A percentile compares a stretch with the other conserved stretches of the same genome.
These are phyloP conservation scores for Plectosphaerella sp. DNA, from an alignment of 2,329 filamentous ascomycete species.

Conservation along the genomic window DNA sequence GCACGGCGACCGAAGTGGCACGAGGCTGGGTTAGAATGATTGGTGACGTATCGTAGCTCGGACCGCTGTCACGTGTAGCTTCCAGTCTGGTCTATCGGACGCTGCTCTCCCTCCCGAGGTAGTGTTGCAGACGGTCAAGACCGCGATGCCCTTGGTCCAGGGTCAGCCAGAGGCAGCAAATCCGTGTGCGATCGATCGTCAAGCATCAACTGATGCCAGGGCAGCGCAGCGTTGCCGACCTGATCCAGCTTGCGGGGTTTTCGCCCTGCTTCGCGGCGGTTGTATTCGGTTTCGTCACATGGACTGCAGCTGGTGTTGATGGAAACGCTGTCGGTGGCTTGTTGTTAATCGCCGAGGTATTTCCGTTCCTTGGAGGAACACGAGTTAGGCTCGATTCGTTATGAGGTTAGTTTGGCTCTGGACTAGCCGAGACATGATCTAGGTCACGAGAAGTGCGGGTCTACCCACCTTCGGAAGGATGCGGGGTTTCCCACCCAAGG, in stretches of 20 bases:
- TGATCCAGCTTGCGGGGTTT: too few relatives aligned
- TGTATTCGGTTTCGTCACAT: neutral
- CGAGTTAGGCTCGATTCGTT: too few relatives aligned
- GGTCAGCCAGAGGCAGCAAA: neutral
- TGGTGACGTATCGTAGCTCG: slow-evolving; percentile 17
- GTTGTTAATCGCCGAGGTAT: too few relatives aligned
- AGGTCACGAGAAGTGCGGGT: too few relatives aligned
- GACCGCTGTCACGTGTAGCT: slow-evolving; percentile 21
- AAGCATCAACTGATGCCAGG: neutral
- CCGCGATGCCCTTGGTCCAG: neutral
- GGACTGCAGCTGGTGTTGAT: neutral
- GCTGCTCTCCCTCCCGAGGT: neutral
- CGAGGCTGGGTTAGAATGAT: slow-evolving; percentile 4
- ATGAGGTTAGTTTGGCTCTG: too few relatives aligned
- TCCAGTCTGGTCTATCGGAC: slow-evolving; percentile 17
- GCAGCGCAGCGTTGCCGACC: neutral
- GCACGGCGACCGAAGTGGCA: slow-evolving; percentile 7
- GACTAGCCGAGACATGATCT: too few relatives aligned
- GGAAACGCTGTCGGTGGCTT: too few relatives aligned
- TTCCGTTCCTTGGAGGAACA: too few relatives aligned
- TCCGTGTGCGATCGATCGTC: neutral
- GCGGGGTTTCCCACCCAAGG: too few relatives aligned
- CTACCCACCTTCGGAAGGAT: too few relatives aligned
- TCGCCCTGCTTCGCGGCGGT: too few relatives aligned
- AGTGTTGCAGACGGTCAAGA: neutral